Percentiles rank a stretch among this genome's conserved stretches.
Evolutionary conservation across 768 basidiomycete species (phyloP).

Genomic region (Pleurotus tuber-regium): DNA sequence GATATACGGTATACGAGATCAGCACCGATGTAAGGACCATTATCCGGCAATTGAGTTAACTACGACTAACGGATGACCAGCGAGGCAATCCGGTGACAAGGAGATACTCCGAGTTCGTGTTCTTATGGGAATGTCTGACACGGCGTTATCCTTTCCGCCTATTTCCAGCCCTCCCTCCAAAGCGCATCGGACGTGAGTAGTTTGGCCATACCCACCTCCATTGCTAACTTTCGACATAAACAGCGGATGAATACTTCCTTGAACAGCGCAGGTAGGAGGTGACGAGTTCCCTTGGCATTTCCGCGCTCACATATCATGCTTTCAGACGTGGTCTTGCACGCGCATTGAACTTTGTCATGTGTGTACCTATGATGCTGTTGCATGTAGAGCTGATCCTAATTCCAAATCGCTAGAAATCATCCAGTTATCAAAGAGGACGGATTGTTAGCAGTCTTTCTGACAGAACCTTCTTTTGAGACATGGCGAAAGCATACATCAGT

Average conservation of each 20-base stretch:
- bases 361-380: slow-evolving; percentile 14
- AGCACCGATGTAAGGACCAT: slow-evolving; percentile 62
- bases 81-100: slow-evolving; percentile 69
- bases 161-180: slow-evolving; percentile 85
- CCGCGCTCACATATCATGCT: slow-evolving; percentile 8
- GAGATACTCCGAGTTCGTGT: slow-evolving; percentile 92
- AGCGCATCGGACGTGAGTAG: slow-evolving; percentile 81
- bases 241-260: slow-evolving; percentile 86
- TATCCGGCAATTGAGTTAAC: neutral
- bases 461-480: slow-evolving; percentile 78
- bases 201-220: neutral
- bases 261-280: slow-evolving; percentile 75
- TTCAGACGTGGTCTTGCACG: slow-evolving; percentile 75
- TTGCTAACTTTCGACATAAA: slow-evolving; percentile 14
- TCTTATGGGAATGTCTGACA: slow-evolving; percentile 82
- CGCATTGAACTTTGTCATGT: slow-evolving; percentile 60
- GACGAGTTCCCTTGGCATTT: neutral
- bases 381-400: neutral
- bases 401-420: slow-evolving; percentile 63
- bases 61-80: slow-evolving; percentile 28
- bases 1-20: slow-evolving; percentile 84
- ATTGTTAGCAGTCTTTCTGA: slow-evolving; percentile 75
- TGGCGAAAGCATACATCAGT: slow-evolving; percentile 83
- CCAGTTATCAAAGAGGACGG: slow-evolving; percentile 90
- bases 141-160: slow-evolving; percentile 93